Conservation (phyloP, 2,329 filamentous ascomycete species). For the Orbilia oligospora region DNA sequence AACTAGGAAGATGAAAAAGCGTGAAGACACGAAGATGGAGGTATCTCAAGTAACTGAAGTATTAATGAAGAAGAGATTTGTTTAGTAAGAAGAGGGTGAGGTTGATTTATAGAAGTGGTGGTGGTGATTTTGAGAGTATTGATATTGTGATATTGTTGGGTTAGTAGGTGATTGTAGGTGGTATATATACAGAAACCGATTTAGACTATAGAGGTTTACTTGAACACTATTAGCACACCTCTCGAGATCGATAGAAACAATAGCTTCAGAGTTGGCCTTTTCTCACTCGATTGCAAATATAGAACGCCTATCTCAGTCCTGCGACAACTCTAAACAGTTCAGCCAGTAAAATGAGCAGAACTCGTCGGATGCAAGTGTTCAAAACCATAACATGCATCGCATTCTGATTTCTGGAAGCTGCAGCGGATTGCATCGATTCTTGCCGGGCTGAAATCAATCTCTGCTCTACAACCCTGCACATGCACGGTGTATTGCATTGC, state of each 20-base stretch:
- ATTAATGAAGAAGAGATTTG: background rate
- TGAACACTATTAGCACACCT: background rate
- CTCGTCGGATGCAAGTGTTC: background rate
- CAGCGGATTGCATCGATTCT: background rate
- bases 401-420: background rate
- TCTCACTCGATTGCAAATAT: no score
- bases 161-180: background rate
- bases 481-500: slow-evolving; percentile 3
- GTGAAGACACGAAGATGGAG: background rate
- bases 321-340: no score
- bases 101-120: background rate
- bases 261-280: background rate
- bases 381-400: background rate
- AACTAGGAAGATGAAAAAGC: background rate
- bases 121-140: no score
- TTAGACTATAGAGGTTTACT: background rate
- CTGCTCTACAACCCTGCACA: slow-evolving; percentile 1
- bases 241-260: background rate
- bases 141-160: background rate
- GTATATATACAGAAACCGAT: background rate
- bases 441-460: slow-evolving; percentile 1
- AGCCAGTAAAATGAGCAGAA: background rate
- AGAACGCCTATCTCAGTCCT: no score
- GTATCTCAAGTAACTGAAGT: background rate
- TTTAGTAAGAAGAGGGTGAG: no score